Evolutionary conservation across 2,329 filamentous ascomycete species (phyloP).

Genomic region (Exophiala phaeomuriformis): DNA sequence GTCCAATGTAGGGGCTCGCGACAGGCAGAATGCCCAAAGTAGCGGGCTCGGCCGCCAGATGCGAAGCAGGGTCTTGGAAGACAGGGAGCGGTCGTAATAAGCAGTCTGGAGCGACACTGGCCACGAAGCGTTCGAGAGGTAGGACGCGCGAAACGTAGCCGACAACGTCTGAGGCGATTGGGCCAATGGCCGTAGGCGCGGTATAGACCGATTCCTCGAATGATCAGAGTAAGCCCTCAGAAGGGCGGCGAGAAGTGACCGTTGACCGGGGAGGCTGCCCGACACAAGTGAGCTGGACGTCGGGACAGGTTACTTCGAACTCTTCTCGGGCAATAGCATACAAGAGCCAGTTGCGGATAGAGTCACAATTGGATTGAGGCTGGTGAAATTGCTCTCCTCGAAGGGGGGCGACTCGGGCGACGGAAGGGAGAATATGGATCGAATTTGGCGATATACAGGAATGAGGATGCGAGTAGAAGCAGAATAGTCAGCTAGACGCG

Average conservation of each 20-base stretch:
- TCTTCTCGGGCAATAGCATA: not conserved
- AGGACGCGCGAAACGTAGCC: not conserved
- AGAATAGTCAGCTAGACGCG: slow-evolving; percentile 19
- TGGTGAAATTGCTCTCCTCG: slow-evolving; percentile 7
- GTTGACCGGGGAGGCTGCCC: not conserved
- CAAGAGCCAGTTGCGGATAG: not conserved
- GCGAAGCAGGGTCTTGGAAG: no score
- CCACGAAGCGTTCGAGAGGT: not conserved
- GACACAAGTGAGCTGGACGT: slow-evolving; percentile 3
- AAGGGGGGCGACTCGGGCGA: not conserved
- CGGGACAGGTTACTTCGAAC: not conserved
- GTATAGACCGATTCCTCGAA: not conserved
- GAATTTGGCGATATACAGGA: slow-evolving; percentile 21
- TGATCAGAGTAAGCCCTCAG: slow-evolving; percentile 16
- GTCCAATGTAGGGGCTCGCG: not conserved
- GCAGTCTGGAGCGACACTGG: not conserved
- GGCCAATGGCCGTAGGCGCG: not conserved
- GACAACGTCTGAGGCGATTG: not conserved
- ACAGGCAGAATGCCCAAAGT: not conserved
- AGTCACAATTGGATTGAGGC: not conserved
- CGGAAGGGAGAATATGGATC: slow-evolving; percentile 12
- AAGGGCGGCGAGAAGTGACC: slow-evolving; percentile 7
- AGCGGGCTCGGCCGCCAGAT: not conserved
- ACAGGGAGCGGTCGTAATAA: no score
- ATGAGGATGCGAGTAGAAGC: slow-evolving; percentile 20